Base-by-base conservation (phyloP, 1,284 basidiomycete genomes). In the Fistulina hepatica region DNA sequence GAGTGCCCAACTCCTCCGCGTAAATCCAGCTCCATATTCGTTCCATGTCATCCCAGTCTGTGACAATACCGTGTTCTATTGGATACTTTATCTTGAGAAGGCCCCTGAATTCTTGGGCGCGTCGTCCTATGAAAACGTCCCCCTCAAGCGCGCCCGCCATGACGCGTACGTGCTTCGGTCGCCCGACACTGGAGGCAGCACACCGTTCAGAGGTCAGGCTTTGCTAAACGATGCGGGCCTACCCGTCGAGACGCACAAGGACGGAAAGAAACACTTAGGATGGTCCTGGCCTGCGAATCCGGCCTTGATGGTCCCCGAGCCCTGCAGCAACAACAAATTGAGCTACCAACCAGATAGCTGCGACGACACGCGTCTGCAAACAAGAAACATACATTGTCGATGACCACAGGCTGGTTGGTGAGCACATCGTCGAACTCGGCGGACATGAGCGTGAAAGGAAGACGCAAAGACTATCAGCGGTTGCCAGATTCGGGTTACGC, bases 1-100 rank as follows among this genome's bases (percentile, higher is more conserved):
- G 63, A 6, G 92, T 95, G 23, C 88, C 85, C 35, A 97, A 67
- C 50, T 95, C 93, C 56, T 95, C 91, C 13, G 84, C 81, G 57
- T 97, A 97, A 32, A 97, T 85, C 81, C 90, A 93, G 48, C 74
- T 84, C 92, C 92, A 97, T 72, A 97, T 94, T 40, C 86, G 76
- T 60, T 97, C 92, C 92, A 97, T 97, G 55, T 97, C 92, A 56
- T 97, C 92, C 92, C 92, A 97, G 64, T 97, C 89, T 20, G 85
- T 89, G 5, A 92, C 86, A 42, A 92, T 84, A 13, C 89, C 89
- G 58, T 92, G 88, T 56, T 93, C 89, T 77, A 97, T 95, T n/a
- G 93, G 93, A 56, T 97, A 97, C 58, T 91, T 92, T 52, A 97
- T 94, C 69, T 94, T 94, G 45, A 97, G 70, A 45, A 97, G 64